A percentile compares a stretch with the other conserved stretches of the same genome.
phyloP scores from a whole-genome alignment of 192 early-diverging fungal species.

The Ramicandelaber brevisporus region DNA sequence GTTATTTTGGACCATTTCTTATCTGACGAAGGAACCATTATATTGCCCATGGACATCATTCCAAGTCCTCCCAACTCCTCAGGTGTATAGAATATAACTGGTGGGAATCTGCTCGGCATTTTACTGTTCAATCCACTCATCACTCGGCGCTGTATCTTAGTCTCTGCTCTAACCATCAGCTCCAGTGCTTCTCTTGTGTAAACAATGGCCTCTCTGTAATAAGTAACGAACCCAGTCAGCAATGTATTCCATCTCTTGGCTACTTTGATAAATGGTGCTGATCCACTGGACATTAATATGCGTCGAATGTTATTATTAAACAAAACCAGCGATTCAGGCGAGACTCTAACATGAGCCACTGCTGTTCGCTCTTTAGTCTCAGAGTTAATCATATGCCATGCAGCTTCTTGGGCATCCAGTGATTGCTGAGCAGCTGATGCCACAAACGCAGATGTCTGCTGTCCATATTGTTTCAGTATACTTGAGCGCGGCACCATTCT shows the following conservation, averaged over 20 bases:
- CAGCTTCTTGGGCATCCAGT: conserved; percentile 12
- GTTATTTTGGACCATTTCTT: conserved; percentile 93
- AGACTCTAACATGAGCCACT: conserved; percentile 88
- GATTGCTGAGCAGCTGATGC: too few species aligned
- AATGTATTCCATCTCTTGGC: conserved; percentile 88
- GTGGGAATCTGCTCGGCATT: conserved; percentile 93
- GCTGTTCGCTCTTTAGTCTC: conserved; percentile 95
- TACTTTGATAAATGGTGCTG: conserved; percentile 95
- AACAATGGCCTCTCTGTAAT: conserved; percentile 93
- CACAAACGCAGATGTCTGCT: too few species aligned
- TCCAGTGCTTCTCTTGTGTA: conserved; percentile 93
- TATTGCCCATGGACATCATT: conserved; percentile 98
- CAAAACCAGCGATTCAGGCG: conserved; percentile 68
- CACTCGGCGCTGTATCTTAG: conserved; percentile 96
- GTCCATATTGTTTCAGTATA: too few species aligned
- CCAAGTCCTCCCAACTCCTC: conserved; percentile 92
- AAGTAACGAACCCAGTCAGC: conserved; percentile 90
- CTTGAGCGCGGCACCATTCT: conserved; percentile 78
- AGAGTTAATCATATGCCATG: conserved; percentile 92
- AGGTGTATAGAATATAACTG: conserved; percentile 67
- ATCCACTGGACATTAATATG: conserved; percentile 93
- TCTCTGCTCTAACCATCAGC: conserved; percentile 91
- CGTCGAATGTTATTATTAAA: conserved; percentile 94
- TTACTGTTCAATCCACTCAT: conserved; percentile 99
- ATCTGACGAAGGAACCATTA: conserved; percentile 92